A percentile compares a stretch with the other conserved stretches of the same genome.
These are phyloP conservation scores for Daedaleopsis nitida DNA, from an alignment of 768 basidiomycete species.

Conservation along the genomic window DNA sequence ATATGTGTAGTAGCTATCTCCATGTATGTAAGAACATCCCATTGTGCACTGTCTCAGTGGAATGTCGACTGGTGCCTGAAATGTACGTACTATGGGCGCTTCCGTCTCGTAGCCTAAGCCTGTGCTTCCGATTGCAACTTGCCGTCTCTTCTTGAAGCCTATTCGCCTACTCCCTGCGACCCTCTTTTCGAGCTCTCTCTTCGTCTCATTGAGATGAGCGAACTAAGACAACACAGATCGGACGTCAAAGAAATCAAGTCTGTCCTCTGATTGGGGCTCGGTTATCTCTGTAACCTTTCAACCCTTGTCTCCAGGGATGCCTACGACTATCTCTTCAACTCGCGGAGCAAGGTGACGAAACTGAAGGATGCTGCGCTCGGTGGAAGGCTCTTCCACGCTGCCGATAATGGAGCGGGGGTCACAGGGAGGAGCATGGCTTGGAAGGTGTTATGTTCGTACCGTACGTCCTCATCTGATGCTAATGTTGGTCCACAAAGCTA, in stretches of 20 bases:
- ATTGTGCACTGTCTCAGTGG: neutral
- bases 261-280: slow-evolving; percentile 31
- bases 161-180: too few relatives aligned
- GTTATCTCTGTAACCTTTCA: slow-evolving; percentile 27
- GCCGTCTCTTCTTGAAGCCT: too few relatives aligned
- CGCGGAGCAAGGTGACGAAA: slow-evolving; percentile 58
- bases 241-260: slow-evolving; percentile 36
- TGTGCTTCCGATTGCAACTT: neutral
- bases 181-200: neutral
- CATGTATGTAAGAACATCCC: too few relatives aligned
- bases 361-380: slow-evolving; percentile 66
- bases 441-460: slow-evolving; percentile 57
- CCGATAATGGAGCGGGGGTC: slow-evolving; percentile 46
- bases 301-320: slow-evolving; percentile 36
- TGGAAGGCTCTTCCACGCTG: slow-evolving; percentile 54
- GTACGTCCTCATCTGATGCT: slow-evolving; percentile 2
- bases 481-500: slow-evolving; percentile 43
- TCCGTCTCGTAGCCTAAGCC: slow-evolving; percentile 1
- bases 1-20: too few relatives aligned
- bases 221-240: slow-evolving; percentile 27
- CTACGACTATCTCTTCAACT: slow-evolving; percentile 51
- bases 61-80: too few relatives aligned
- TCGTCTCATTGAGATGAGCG: slow-evolving; percentile 17
- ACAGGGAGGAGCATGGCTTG: slow-evolving; percentile 82
- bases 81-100: neutral